Conservation (phyloP, 371 early-diverging fungal species). For the Circinella umbellata region DNA sequence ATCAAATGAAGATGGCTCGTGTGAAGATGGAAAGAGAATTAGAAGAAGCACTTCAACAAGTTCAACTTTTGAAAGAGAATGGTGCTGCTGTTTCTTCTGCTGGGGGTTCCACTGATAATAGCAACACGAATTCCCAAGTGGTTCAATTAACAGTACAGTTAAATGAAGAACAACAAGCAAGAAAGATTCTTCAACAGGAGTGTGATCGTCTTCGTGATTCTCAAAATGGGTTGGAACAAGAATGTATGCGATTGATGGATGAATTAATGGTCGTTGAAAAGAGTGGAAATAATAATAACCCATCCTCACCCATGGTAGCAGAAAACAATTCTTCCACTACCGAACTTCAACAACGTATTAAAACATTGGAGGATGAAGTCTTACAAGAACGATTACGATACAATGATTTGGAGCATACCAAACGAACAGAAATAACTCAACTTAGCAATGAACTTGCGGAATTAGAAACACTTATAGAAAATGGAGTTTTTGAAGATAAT, state of each 20-base stretch:
- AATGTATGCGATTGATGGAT: constrained; percentile 74
- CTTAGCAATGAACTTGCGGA: constrained; percentile 71
- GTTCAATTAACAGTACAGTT: constrained; percentile 3
- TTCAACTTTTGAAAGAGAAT: constrained; percentile 41
- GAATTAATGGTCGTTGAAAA: constrained; percentile 57
- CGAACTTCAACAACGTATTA: constrained; percentile 42
- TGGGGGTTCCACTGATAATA: constrained; percentile 29
- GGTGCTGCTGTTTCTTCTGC: constrained; percentile 26
- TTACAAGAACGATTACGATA: constrained; percentile 47
- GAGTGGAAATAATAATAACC: background rate
- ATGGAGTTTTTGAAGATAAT: constrained; percentile 69
- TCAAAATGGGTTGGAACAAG: constrained; percentile 70
- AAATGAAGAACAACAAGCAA: constrained; percentile 26
- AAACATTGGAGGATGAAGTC: constrained; percentile 53
- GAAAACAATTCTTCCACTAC: background rate
- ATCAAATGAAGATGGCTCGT: constrained; percentile 38
- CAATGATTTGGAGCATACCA: constrained; percentile 54
- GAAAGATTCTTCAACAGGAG: constrained; percentile 50
- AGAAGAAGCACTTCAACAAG: constrained; percentile 19
- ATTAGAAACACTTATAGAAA: constrained; percentile 74
- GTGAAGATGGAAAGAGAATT: constrained; percentile 31
- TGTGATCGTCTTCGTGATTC: constrained; percentile 58
- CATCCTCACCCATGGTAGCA: background rate
- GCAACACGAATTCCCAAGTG: constrained; percentile 21
- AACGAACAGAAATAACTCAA: constrained; percentile 57